Evolutionary conservation across 495 filamentous ascomycete species (phyloP), one percentile per base, ranked within the genome.

Genomic region (Aspergillus nanangensis): DNA sequence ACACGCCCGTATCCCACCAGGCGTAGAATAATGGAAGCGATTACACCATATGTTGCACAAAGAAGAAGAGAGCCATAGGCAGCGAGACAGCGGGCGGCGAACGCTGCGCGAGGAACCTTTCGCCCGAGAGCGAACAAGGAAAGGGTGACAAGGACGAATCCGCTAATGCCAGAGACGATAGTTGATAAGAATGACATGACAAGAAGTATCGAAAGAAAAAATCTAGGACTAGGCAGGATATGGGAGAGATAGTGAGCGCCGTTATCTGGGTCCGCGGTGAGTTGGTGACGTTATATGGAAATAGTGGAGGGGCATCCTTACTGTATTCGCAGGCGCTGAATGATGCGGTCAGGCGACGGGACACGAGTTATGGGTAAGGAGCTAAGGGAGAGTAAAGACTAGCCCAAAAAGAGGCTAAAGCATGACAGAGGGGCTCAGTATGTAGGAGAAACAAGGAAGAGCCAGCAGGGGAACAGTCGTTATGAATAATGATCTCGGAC

Each of bases 41-140:
- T 23, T 41, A 89, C 86, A 44, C 94, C 93, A 68, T 92, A 96
- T 39, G 66, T 61, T 8, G 92, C 84, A 68, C 80, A 81, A 18
- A 71, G 34, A 38, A 73, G 50, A 14, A 95, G 68, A 21, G 78
- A 76, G 51, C 83, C 62, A 63, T 90, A 90, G 25, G 82, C 77
- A 27, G 86, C 83, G 41, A 95, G 65, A 36, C 79, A 69, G 49
- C 89, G 87, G 45, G 83, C 88, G 47, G 76, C 74, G 67, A 90
- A 95, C 48, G 74, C 77, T 18, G 78, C 78, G 42, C 67, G 68
- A 35, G 72, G 78, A 11, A 82, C 57, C 44, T 78, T 68, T 34
- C 70, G 47, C 33, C 75, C 77, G 47, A 82, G 60, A 51, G 74
- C 74, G 58, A 83, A 83, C 40, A 84, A 75, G 15, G 74, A 72